Percentiles rank a stretch among this genome's conserved stretches.
These are phyloP conservation scores for Lavandula angustifolia DNA, from an alignment of 257 asterid species.

Conservation along the genomic window DNA sequence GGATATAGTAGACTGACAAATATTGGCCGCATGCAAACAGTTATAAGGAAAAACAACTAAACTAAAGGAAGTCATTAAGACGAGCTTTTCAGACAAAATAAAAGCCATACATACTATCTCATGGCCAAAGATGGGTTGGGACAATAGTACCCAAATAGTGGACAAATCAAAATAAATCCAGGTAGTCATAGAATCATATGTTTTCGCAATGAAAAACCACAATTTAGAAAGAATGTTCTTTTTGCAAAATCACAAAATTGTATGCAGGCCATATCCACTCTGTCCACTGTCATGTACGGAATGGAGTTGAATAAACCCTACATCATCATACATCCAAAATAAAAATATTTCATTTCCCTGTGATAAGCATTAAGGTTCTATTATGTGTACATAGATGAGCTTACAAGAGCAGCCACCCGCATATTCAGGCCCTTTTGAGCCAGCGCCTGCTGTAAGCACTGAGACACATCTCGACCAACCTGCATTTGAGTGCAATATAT, in stretches of 20 bases:
- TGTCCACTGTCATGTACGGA: neutral
- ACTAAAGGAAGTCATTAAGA: neutral
- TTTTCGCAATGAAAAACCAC: neutral
- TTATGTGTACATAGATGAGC: conserved; percentile 22
- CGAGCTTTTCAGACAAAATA: neutral
- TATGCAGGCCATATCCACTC: neutral
- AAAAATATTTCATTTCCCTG: neutral
- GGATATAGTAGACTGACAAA: neutral
- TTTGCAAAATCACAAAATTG: neutral
- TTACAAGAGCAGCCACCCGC: conserved; percentile 78
- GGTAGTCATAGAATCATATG: neutral
- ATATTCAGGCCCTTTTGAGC: conserved; percentile 63
- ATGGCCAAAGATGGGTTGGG: conserved; percentile 11
- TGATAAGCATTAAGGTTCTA: conserved; percentile 1
- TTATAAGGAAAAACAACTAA: neutral
- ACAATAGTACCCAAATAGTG: neutral
- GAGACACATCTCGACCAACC: conserved; percentile 77
- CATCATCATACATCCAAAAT: neutral
- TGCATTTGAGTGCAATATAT: conserved; percentile 29
- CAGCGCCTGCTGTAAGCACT: conserved; percentile 68
- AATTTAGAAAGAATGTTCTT: neutral
- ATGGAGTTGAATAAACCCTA: neutral
- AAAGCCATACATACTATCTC: neutral
- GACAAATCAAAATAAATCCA: neutral
- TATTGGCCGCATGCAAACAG: neutral